A percentile compares a stretch with the other conserved stretches of the same genome.
Evolutionary conservation across 176 grass and related monocot species (phyloP).

Genomic region (Zoysia japonica): DNA sequence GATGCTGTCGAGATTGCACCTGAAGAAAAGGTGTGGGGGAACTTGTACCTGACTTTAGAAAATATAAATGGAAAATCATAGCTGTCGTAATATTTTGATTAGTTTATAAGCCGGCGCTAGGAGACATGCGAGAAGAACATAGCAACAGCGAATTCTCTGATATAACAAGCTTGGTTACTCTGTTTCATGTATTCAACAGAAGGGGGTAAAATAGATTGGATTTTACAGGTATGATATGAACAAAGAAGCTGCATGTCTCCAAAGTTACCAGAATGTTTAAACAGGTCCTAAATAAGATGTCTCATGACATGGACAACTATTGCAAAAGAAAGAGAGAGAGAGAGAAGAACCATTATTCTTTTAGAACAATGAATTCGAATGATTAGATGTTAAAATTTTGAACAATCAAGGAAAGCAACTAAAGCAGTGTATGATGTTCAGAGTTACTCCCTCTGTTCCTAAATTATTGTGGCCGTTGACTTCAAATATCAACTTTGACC

Average conservation of each 20-base stretch:
- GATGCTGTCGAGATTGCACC: background rate
- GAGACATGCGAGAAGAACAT: background rate
- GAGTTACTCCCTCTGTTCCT: background rate
- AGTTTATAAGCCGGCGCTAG: background rate
- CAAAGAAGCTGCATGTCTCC: background rate
- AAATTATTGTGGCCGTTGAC: no score
- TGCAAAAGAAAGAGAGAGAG: background rate
- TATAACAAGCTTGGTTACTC: background rate
- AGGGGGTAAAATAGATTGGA: background rate
- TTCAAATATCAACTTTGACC: no score
- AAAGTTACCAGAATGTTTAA: background rate
- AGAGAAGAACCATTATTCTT: background rate
- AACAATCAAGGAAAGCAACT: background rate
- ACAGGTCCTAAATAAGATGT: background rate
- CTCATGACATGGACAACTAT: background rate
- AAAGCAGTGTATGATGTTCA: background rate
- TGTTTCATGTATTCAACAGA: background rate
- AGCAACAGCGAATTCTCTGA: background rate
- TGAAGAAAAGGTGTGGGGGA: background rate
- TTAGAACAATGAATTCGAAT: background rate
- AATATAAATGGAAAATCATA: background rate
- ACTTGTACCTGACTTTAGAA: background rate
- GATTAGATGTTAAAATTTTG: background rate
- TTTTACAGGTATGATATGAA: background rate
- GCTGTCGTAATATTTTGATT: background rate